phyloP scores from a whole-genome alignment of 2,329 filamentous ascomycete genomes.

The Pestalotiopsis sp. region DNA sequence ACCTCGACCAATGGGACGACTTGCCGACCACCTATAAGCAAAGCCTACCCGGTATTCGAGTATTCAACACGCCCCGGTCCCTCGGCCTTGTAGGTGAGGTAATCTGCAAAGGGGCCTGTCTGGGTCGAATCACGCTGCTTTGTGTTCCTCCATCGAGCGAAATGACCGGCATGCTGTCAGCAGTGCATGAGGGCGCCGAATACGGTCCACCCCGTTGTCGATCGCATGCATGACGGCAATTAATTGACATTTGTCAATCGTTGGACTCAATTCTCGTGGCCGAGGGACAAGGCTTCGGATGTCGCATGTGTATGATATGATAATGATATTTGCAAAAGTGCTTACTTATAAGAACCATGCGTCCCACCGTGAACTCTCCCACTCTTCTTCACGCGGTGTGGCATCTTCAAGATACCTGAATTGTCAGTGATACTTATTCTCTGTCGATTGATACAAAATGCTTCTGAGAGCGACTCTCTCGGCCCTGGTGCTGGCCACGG shows the following conservation, averaged over 20 bases:
- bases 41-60: neutral
- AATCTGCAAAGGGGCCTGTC: neutral
- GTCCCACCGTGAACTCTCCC: neutral
- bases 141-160: neutral
- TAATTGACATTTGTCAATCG: neutral
- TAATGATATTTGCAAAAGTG: neutral
- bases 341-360: neutral
- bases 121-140: neutral
- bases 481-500: neutral
- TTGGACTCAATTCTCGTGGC: neutral
- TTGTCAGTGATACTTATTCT: neutral
- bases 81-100: too few relatives aligned
- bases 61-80: neutral
- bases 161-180: neutral
- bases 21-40: constrained; percentile 6
- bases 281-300: neutral
- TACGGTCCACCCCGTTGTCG: neutral
- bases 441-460: neutral
- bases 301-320: neutral
- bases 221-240: constrained; percentile 1
- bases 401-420: neutral
- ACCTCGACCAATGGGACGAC: neutral
- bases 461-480: neutral
- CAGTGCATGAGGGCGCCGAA: neutral
- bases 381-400: neutral